Conservation (phyloP, 345 rosid genomes). For the Ceriops decandra region DNA sequence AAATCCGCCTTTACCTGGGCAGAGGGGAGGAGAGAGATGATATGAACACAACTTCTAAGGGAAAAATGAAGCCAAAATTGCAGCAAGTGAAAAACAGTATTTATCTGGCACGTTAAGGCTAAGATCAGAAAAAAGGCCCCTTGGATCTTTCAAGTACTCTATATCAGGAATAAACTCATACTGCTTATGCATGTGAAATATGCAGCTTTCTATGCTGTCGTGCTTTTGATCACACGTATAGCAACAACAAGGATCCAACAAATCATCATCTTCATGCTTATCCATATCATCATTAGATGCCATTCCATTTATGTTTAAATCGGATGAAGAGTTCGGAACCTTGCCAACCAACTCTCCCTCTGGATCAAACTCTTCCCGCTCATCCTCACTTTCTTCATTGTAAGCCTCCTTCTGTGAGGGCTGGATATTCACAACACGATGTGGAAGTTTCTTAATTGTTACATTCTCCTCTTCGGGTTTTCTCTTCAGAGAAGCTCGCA, state of each 20-base stretch:
- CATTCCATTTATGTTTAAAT: slow-evolving; percentile 48
- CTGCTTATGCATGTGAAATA: too few relatives aligned
- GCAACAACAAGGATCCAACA: slow-evolving; percentile 58
- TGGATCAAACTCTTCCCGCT: slow-evolving; percentile 38
- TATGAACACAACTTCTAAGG: too few relatives aligned
- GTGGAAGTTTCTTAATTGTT: slow-evolving; percentile 53
- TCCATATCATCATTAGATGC: slow-evolving; percentile 33
- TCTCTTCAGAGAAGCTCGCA: slow-evolving; percentile 55
- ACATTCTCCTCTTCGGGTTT: slow-evolving; percentile 46
- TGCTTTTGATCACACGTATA: slow-evolving; percentile 16
- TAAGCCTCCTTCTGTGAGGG: slow-evolving; percentile 18
- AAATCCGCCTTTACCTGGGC: slow-evolving; percentile 76
- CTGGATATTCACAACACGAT: slow-evolving; percentile 36
- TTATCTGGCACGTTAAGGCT: slow-evolving; percentile 60
- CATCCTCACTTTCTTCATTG: slow-evolving; percentile 50
- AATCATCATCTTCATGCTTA: slow-evolving; percentile 40
- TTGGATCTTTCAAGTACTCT: slow-evolving; percentile 29
- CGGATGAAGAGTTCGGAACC: slow-evolving; percentile 45
- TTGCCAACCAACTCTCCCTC: slow-evolving; percentile 62
- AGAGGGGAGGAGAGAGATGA: too few relatives aligned
- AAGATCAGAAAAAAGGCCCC: slow-evolving; percentile 74
- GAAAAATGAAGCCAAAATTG: too few relatives aligned
- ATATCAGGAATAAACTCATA: background rate
- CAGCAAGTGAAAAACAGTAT: background rate
- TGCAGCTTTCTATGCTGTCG: too few relatives aligned